A percentile compares a stretch with the other conserved stretches of the same genome.
Conservation (phyloP, 179 eudicot genomes). For the Spergularia azorica region DNA sequence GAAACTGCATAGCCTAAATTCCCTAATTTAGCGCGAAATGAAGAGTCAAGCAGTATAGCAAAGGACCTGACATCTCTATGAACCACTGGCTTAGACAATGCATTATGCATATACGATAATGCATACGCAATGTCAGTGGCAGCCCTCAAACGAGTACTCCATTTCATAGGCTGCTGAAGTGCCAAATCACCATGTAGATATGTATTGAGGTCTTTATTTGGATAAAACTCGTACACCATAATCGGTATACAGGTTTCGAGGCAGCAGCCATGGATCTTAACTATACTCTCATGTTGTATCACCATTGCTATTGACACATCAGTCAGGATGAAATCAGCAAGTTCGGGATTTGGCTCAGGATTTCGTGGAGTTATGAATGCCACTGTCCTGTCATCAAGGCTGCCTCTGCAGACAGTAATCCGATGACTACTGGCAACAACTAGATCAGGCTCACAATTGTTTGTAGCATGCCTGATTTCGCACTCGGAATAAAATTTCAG, state of each 20-base stretch:
- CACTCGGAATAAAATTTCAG: conserved; percentile 9
- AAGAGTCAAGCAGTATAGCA: conserved; percentile 8
- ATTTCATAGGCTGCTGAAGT: conserved; percentile 8
- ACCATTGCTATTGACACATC: conserved; percentile 24
- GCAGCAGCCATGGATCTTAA: conserved; percentile 30
- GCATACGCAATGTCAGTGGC: conserved; percentile 27
- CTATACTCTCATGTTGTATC: conserved; percentile 22
- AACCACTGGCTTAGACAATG: conserved; percentile 26
- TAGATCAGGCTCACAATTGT: conserved; percentile 17
- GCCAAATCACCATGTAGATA: conserved; percentile 19
- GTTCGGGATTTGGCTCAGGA: not conserved
- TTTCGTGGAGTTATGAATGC: conserved; percentile 15
- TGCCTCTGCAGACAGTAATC: conserved; percentile 19
- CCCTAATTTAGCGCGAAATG: conserved; percentile 19
- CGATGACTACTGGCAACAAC: not conserved
- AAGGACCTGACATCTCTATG: conserved; percentile 24
- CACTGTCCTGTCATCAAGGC: conserved; percentile 18
- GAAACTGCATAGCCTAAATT: conserved; percentile 16
- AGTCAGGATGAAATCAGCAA: conserved; percentile 11
- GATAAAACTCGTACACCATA: conserved; percentile 22
- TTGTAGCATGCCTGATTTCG: conserved; percentile 22
- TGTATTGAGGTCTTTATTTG: conserved; percentile 19
- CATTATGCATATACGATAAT: conserved; percentile 23
- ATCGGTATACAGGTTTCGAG: conserved; percentile 21
- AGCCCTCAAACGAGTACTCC: conserved; percentile 14